A percentile compares a stretch with the other conserved stretches of the same genome.
These are phyloP conservation scores for Leccinum broughii DNA, from an alignment of 768 basidiomycete genomes.

Conservation along the genomic window DNA sequence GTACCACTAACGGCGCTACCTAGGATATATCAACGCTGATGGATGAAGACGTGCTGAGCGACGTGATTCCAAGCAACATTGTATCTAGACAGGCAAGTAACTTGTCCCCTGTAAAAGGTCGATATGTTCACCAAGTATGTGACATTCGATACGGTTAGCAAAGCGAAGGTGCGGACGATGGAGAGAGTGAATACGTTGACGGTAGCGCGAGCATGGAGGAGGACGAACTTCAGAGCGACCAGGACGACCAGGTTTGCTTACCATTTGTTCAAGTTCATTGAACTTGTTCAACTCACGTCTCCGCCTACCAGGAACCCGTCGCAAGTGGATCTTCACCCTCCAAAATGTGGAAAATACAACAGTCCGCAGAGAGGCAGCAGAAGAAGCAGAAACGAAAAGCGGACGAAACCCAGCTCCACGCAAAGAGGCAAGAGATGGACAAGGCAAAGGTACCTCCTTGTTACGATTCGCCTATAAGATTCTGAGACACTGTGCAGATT, in stretches of 20 bases:
- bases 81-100: constrained; percentile 77
- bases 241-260: constrained; percentile 37
- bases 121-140: constrained; percentile 10
- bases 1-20: not conserved
- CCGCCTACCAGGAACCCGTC: constrained; percentile 19
- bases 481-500: constrained; percentile 49
- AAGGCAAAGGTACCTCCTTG: constrained; percentile 71
- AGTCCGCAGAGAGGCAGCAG: constrained; percentile 40
- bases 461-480: not conserved
- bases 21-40: constrained; percentile 26
- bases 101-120: not conserved
- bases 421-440: constrained; percentile 81
- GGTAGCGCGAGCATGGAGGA: constrained; percentile 56
- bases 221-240: constrained; percentile 61
- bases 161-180: constrained; percentile 72
- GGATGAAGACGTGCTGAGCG: constrained; percentile 85
- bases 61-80: constrained; percentile 89
- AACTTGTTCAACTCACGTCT: constrained; percentile 4
- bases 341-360: constrained; percentile 38
- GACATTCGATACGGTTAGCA: constrained; percentile 39
- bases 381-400: constrained; percentile 60
- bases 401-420: constrained; percentile 67
- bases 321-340: constrained; percentile 29
- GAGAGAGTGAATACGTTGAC: constrained; percentile 65
- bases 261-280: constrained; percentile 2